Base-by-base conservation (phyloP, 2,329 filamentous ascomycete species). In the Scedosporium aurantiacum region DNA sequence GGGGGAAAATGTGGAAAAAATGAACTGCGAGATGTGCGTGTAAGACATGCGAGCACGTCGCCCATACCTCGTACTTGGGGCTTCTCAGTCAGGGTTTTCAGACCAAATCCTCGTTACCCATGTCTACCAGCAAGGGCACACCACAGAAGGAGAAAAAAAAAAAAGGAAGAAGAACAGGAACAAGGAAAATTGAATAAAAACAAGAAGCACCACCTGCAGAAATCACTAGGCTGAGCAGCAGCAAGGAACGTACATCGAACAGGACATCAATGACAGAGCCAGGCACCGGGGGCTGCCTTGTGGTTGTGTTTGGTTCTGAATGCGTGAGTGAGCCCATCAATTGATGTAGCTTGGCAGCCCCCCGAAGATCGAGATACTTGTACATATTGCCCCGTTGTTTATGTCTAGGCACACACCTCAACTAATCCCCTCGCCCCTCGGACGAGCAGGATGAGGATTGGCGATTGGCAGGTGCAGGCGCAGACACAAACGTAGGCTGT, bases 41-140 rank as follows among this genome's bases (percentile, higher is more conserved):
- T 57, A 61, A 61, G 52, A 32, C 59, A 61, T 60, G 37, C 59
- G 25, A 18, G 41, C 32, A 32, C 14, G n/a, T 40, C 27, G 43
- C 50, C 32, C 52, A 57, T 28, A 32, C 12, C 43, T 32, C 25
- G 10, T 32, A n/a, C 50, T 37, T 27, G 2, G 18, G 23, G 18
- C 12, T 54, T 54, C 50, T 54, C 43, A 25, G 27, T 60, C 58
- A 60, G 58, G 32, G 45, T 55, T 54, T 55, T 21, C 43, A 47
- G 43, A 47, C 43, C 52, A 6, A 56, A 3, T 37, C 32, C 32
- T 10, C 12, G 32, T 37, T 12, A 12, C 47, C 47, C 23, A 25
- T 47, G 45, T 16, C 47, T 27, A n/a, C 43, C n/a, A 27, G 14
- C 21, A 16, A 18, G 21, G 28, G n/a, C 59, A 60, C 50, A 32